phyloP scores from a whole-genome alignment of 2,329 filamentous ascomycete species.

The Monilinia fructicola region DNA sequence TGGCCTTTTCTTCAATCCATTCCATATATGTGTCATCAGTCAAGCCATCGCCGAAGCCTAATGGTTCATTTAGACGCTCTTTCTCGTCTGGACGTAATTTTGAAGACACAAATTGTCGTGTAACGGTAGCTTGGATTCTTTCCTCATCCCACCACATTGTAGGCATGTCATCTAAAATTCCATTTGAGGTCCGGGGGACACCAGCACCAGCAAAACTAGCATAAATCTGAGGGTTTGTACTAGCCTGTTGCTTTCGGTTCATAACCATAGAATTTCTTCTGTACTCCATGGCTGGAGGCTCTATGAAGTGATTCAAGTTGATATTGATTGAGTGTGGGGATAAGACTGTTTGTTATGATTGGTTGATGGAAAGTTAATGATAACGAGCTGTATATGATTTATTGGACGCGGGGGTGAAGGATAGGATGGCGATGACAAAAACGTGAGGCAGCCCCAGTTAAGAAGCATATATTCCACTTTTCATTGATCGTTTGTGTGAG shows the following conservation, averaged over 20 bases:
- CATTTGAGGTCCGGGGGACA: conserved; percentile 33
- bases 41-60: conserved; percentile 64
- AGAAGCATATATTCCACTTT: conserved; percentile 17
- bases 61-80: conserved; percentile 58
- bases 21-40: conserved; percentile 77
- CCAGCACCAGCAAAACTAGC: conserved; percentile 36
- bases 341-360: neutral
- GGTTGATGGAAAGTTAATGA: neutral
- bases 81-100: conserved; percentile 64
- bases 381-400: conserved; percentile 11
- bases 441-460: conserved; percentile 17
- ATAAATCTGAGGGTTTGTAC: conserved; percentile 37
- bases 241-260: conserved; percentile 26
- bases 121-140: conserved; percentile 68
- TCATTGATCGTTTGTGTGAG: conserved; percentile 10
- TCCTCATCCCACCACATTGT: conserved; percentile 70
- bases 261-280: conserved; percentile 35
- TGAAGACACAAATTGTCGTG: conserved; percentile 63
- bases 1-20: conserved; percentile 70
- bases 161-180: conserved; percentile 33
- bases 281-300: conserved; percentile 35
- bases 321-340: neutral
- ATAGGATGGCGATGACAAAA: conserved; percentile 18
- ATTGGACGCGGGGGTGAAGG: conserved; percentile 4
- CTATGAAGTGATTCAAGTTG: neutral